Evolutionary conservation across 345 rosid species (phyloP).

Genomic region (Pelargonium nanum): DNA sequence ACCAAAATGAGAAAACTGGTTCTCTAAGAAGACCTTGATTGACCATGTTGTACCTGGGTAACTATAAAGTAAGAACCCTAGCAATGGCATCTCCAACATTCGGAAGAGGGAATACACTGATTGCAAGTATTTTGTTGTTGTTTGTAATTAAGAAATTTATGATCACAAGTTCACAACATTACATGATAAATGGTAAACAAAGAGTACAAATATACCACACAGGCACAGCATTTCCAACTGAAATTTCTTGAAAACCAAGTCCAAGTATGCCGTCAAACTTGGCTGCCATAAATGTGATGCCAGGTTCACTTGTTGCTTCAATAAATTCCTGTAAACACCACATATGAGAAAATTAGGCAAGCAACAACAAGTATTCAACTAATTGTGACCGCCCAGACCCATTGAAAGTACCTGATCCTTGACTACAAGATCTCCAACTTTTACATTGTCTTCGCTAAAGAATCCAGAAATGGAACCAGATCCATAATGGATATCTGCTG

Average conservation of each 20-base stretch:
- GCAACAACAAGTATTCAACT: neutral
- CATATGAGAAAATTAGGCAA: neutral
- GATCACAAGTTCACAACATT: neutral
- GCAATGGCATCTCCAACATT: neutral
- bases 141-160: too few relatives aligned
- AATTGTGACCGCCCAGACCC: slow-evolving; percentile 4
- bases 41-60: slow-evolving; percentile 63
- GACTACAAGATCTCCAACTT: slow-evolving; percentile 72
- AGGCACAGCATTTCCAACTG: slow-evolving; percentile 54
- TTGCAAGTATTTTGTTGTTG: too few relatives aligned
- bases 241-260: slow-evolving; percentile 66
- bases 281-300: slow-evolving; percentile 66
- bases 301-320: slow-evolving; percentile 79
- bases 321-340: slow-evolving; percentile 62
- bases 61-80: slow-evolving; percentile 4
- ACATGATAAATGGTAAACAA: neutral
- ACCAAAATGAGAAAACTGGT: slow-evolving; percentile 69
- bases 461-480: slow-evolving; percentile 81
- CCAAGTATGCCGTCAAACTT: slow-evolving; percentile 86
- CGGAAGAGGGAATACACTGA: too few relatives aligned
- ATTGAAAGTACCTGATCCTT: slow-evolving; percentile 48
- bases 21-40: slow-evolving; percentile 49
- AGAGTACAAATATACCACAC: slow-evolving; percentile 31
- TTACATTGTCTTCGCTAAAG: slow-evolving; percentile 71
- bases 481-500: slow-evolving; percentile 72